Base-by-base conservation (phyloP, 2,329 filamentous ascomycete species). In the Aspergillus fijiensis region DNA sequence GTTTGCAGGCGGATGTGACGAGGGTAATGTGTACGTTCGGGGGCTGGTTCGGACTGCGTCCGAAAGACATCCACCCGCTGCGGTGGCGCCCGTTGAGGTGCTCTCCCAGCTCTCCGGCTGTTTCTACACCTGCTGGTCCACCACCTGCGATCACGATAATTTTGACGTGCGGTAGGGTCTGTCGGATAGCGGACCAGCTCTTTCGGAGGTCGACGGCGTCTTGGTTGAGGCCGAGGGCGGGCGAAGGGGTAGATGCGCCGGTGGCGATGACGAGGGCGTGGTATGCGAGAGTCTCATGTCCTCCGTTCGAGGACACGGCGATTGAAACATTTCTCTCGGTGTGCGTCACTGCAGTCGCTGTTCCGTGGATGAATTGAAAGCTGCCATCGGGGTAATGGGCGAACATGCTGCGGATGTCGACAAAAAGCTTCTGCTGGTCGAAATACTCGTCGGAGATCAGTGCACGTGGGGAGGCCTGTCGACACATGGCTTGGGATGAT, bases 91-190 rank as follows among this genome's bases (percentile, higher is more conserved):
- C 80, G 59, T 85, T 85, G 16, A 85, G 73, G 63, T 78, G 74
- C 62, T 84, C 80, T 29, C 81, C 84, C 0, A 84, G 70, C 60
- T 84, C 81, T 16, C 82, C 82, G 0, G 82, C 80, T 2, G 74
- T 75, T 62, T 83, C 81, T 16, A 83, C 67, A 4, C 80, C 79
- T 1, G 76, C 51, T 1, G 67, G 67, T 0, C 69, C 67, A 5
- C 69, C 66, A 5, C 68, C 68, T 0, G 61, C 62, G 42, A 84
- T 74, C 6, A 83, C 67, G 42, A 84, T 80, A 10, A 54, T 74
- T 27, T 77, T 80, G 0, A 79, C 77, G 1, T 55, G 59, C 0
- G 76, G 66, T 0, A 84, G 67, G 1, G 71, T 74, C 19, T 70
- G 60, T 2, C 80, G 77, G 57, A 85, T 79, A 1, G 63, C 55